Evolutionary conservation across 2,329 filamentous ascomycete species (phyloP).

Genomic region (Penicillium oxalicum): DNA sequence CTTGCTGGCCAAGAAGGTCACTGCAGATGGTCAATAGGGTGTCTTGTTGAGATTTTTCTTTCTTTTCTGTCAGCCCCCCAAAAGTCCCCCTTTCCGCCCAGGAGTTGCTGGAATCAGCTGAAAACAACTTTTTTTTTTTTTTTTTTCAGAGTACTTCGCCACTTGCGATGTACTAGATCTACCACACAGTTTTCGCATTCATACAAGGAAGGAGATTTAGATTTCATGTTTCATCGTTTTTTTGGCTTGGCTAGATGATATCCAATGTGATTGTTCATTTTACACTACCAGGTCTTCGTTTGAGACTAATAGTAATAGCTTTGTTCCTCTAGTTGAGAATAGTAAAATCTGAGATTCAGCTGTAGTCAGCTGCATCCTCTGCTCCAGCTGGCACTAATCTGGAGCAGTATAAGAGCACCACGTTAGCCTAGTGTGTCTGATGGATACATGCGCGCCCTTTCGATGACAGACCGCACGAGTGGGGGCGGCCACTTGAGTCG

Average conservation of each 20-base stretch:
- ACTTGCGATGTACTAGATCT: conserved; percentile 2
- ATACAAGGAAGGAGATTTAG: conserved; percentile 12
- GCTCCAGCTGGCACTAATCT: too few relatives aligned
- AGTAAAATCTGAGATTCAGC: too few relatives aligned
- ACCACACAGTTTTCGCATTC: conserved; percentile 6
- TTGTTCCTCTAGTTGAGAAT: too few relatives aligned
- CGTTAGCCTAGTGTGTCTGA: too few relatives aligned
- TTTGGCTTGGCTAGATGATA: conserved; percentile 22
- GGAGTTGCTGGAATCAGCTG: conserved; percentile 16
- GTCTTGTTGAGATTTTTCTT: neutral
- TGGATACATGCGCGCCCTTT: neutral
- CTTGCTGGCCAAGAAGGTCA: conserved; percentile 63
- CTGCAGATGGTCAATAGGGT: conserved; percentile 5
- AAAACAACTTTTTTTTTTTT: conserved; percentile 7
- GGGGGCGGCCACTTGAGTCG: neutral
- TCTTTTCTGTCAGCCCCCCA: too few relatives aligned
- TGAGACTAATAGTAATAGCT: too few relatives aligned
- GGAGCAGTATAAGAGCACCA: neutral
- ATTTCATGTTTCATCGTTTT: conserved; percentile 8
- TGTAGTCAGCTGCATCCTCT: too few relatives aligned
- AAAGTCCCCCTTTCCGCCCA: conserved; percentile 13
- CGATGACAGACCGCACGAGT: neutral
- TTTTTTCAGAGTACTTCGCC: neutral
- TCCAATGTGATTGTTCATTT: conserved; percentile 25
- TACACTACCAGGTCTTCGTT: conserved; percentile 5